Percentiles rank a stretch among this genome's conserved stretches.
Evolutionary conservation across 768 basidiomycete species (phyloP).

Genomic region (Clitopilus hobsonii): DNA sequence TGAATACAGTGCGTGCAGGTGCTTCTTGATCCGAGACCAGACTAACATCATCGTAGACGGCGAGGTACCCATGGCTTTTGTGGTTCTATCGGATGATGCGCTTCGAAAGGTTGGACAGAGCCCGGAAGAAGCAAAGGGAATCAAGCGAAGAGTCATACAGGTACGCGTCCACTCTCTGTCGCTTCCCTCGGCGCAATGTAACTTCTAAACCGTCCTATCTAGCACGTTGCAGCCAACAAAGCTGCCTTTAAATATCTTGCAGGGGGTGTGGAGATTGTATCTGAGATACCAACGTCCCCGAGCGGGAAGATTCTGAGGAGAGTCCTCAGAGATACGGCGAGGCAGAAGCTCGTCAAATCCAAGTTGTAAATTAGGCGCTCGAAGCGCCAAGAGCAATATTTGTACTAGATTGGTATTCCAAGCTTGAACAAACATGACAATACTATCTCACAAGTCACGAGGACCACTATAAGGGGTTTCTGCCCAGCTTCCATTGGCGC

Average conservation of each 20-base stretch:
- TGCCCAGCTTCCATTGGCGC: background rate
- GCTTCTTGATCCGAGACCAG: background rate
- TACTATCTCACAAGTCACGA: background rate
- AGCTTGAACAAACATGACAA: background rate
- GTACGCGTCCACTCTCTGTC: no score
- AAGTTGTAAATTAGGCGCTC: background rate
- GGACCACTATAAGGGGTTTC: background rate
- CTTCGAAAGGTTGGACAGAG: constrained; percentile 25
- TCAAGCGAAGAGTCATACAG: constrained; percentile 46
- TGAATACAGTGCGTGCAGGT: constrained; percentile 45
- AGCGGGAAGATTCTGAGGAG: constrained; percentile 54
- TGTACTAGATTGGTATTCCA: no score
- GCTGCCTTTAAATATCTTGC: constrained; percentile 52
- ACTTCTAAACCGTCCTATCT: no score
- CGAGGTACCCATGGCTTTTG: constrained; percentile 67
- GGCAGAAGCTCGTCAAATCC: background rate
- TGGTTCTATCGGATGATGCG: constrained; percentile 45
- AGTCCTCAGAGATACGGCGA: constrained; percentile 44
- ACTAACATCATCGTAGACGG: constrained; percentile 33
- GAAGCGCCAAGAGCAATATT: background rate
- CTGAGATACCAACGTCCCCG: constrained; percentile 56
- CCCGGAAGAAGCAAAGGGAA: constrained; percentile 20
- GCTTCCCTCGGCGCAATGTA: no score
- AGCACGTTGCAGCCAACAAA: constrained; percentile 55
- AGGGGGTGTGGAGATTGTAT: constrained; percentile 54